Percentiles rank a stretch among this genome's conserved stretches.
Evolutionary conservation across 257 asterid species (phyloP).

Genomic region (Nicotiana attenuata): DNA sequence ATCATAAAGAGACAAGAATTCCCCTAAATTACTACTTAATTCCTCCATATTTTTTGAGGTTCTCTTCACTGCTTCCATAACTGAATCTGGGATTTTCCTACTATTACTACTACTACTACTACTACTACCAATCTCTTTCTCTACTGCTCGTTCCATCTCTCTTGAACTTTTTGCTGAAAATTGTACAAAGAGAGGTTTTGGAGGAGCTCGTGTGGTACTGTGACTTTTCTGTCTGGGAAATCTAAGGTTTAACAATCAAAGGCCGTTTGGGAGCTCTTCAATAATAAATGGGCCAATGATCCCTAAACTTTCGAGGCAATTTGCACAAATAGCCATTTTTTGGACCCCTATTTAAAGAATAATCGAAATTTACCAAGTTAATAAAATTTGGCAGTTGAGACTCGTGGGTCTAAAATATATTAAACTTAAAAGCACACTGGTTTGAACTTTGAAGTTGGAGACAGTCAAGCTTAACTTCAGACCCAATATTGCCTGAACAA

Average conservation of each 20-base stretch:
- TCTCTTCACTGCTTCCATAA: conserved; percentile 67
- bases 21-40: conserved; percentile 54
- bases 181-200: not conserved
- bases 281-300: too few relatives aligned
- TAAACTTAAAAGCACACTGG: too few relatives aligned
- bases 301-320: too few relatives aligned
- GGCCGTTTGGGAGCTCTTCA: too few relatives aligned
- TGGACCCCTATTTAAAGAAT: too few relatives aligned
- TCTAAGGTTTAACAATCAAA: not conserved
- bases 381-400: too few relatives aligned
- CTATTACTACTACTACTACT: conserved; percentile 29
- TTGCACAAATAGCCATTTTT: too few relatives aligned
- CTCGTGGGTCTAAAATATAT: too few relatives aligned
- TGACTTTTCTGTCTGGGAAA: not conserved
- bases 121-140: not conserved
- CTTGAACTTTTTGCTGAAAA: not conserved
- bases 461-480: too few relatives aligned
- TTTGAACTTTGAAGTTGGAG: too few relatives aligned
- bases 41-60: conserved; percentile 66
- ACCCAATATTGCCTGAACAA: too few relatives aligned
- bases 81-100: conserved; percentile 58
- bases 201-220: not conserved
- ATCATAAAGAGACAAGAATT: conserved; percentile 53
- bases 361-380: too few relatives aligned
- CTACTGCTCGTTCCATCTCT: not conserved